Evolutionary conservation across 257 asterid species (phyloP), one percentile per base, ranked within the genome.

Genomic region (Ajuga chamaepitys): DNA sequence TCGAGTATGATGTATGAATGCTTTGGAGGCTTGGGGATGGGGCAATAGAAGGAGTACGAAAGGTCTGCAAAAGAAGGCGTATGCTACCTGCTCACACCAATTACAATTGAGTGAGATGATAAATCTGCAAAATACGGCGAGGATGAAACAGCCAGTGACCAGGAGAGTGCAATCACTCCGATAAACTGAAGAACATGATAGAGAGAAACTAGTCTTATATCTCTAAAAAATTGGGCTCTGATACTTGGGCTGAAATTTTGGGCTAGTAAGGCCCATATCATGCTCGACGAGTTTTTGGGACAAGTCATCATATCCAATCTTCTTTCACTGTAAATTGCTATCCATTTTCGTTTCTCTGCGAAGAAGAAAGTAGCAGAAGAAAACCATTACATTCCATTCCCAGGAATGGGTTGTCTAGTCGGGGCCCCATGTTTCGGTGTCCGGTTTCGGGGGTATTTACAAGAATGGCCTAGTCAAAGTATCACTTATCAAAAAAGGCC

Each of bases 391-490:
- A 32, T 7, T 28, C 44, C 62, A 37, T 17, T 55, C 22, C 22
- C 70, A 1, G 41, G 58, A 35, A 86, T 86, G 95, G 77, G 75
- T 47, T 77, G 70, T 58, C 60, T 82, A 20, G 77, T 76, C 30
- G 84, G 58, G 62, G 68, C 75, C 62, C 93, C 89, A 26, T 72
- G 83, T 77, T 53, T 82, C 35, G 78, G 88, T 56, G 64, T 74
- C 58, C 62, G 75, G 38, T 46, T 76, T 20, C 76, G 80, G n/a
- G n/a, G n/a, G n/a, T n/a, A n/a, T n/a, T n/a, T n/a, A n/a, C n/a
- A n/a, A n/a, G n/a, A n/a, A n/a, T n/a, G n/a, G n/a, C n/a, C n/a
- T n/a, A n/a, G n/a, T n/a, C n/a, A n/a, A n/a, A n/a, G n/a, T n/a
- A n/a, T n/a, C n/a, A n/a, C n/a, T n/a, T n/a, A n/a, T n/a, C n/a